A percentile compares a stretch with the other conserved stretches of the same genome.
Conservation (phyloP, 1,284 basidiomycete genomes). For the Microbotryum violaceum region DNA sequence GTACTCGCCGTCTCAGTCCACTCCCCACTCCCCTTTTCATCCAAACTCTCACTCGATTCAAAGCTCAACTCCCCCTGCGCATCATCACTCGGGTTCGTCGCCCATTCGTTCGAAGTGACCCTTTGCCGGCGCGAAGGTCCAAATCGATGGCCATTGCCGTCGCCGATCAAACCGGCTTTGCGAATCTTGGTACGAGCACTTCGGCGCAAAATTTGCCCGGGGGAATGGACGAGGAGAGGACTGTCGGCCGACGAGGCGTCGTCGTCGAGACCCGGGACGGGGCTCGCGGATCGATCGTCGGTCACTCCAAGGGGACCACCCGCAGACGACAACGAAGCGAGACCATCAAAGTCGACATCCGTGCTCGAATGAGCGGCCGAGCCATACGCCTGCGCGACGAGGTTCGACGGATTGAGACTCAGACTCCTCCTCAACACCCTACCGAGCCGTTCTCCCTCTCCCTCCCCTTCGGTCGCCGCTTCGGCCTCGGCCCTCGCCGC, state of each 20-base stretch:
- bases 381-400: constrained; percentile 11
- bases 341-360: too few species aligned
- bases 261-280: constrained; percentile 42
- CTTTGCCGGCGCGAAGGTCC: constrained; percentile 39
- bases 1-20: neutral
- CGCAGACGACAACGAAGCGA: neutral
- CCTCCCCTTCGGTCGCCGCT: constrained; percentile 43
- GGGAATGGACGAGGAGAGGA: constrained; percentile 80
- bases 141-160: constrained; percentile 74
- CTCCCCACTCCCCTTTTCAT: neutral
- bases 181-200: constrained; percentile 91
- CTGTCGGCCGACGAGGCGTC: constrained; percentile 59
- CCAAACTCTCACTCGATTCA: constrained; percentile 3
- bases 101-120: neutral
- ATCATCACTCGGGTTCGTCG: neutral
- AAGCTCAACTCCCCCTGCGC: constrained; percentile 3
- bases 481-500: constrained; percentile 53
- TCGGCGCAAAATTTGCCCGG: constrained; percentile 80
- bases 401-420: constrained; percentile 72
- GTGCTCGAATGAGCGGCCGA: constrained; percentile 10
- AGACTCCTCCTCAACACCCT: constrained; percentile 76
- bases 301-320: neutral
- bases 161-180: constrained; percentile 68
- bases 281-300: neutral
- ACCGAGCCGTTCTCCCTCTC: constrained; percentile 73